Base-by-base conservation (phyloP, 2,329 filamentous ascomycete genomes). In the Fusarium sp. region DNA sequence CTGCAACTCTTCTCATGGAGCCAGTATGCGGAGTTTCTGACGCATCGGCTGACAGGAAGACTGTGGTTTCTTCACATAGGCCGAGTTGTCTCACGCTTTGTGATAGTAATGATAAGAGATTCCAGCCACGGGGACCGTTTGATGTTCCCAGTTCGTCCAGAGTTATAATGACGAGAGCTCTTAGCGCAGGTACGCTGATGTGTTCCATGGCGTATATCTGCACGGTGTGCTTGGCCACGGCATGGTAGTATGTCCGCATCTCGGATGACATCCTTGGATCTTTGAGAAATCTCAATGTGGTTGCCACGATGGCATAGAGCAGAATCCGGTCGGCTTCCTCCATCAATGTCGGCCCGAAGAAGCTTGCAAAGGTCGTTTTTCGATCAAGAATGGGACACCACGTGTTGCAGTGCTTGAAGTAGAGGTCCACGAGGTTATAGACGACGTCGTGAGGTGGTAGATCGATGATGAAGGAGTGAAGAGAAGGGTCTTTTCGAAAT, bases 371-470 rank as follows among this genome's bases (percentile, higher is more conserved):
- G 16, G 83, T 85, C 0, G 84, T 83, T 65, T 86, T 85, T 9
- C 84, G 81, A 50, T 86, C 84, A 13, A 86, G 81, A 14, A 86
- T 85, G 0, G 84, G 84, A 59, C 84, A 86, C 90, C 90, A 92
- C 0, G 89, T 89, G 74, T 91, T 91, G 78, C 90, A 88, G 78
- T 92, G 89, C 75, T 90, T 90, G 83, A 92, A 91, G 80, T 90
- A 92, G 9, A 91, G 82, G 69, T 91, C 89, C 18, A 90, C 88
- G 2, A 92, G 82, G 3, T 87, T 88, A 69, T 91, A 91, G 5
- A 91, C 80, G 14, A 91, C 83, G 71, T 91, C 89, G 70, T 91
- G 89, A 0, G 90, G 88, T 3, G 90, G 90, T 1, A 91, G 85
- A 63, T 91, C 83, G 78, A 77, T 84, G 73, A 77, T 87, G 79